Evolutionary conservation across 2,329 filamentous ascomycete genomes (phyloP).

Genomic region (Monilinia aucupariae): DNA sequence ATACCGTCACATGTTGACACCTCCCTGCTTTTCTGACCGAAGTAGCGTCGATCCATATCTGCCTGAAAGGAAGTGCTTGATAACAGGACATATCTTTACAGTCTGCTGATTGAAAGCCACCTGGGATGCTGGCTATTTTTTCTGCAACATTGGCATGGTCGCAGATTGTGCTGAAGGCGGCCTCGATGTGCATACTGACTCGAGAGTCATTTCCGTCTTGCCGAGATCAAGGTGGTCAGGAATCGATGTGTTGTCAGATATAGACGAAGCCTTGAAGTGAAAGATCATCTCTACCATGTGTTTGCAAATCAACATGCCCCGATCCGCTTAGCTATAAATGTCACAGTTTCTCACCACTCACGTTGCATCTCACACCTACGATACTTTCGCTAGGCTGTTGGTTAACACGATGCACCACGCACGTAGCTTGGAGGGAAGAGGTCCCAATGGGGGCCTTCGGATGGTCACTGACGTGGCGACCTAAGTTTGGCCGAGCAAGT

Average conservation of each 20-base stretch:
- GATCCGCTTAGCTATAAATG: conserved; percentile 16
- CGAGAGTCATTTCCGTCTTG: conserved; percentile 13
- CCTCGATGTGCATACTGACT: conserved; percentile 16
- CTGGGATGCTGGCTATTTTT: conserved; percentile 26
- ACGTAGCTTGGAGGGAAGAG: conserved; percentile 20
- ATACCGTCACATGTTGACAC: conserved; percentile 18
- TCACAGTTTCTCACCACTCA: conserved; percentile 25
- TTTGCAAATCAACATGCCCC: conserved; percentile 10
- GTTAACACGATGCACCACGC: conserved; percentile 15
- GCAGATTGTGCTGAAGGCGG: conserved; percentile 15
- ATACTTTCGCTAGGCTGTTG: conserved; percentile 18
- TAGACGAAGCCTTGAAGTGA: conserved; percentile 21
- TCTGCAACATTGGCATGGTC: conserved; percentile 21
- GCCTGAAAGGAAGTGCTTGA: conserved; percentile 14
- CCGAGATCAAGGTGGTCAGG: conserved; percentile 16
- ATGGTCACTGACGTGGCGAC: conserved; percentile 33
- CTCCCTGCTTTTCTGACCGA: conserved; percentile 13
- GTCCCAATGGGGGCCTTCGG: conserved; percentile 25
- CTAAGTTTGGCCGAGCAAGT: conserved; percentile 29
- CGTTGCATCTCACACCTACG: conserved; percentile 18
- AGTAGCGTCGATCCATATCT: conserved; percentile 8
- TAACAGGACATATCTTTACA: conserved; percentile 20
- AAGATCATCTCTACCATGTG: conserved; percentile 20
- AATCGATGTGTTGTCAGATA: conserved; percentile 32
- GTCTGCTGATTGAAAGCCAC: conserved; percentile 31